Conservation (phyloP, 2,329 filamentous ascomycete species). For the Mycosphaerelloides madeirae region DNA sequence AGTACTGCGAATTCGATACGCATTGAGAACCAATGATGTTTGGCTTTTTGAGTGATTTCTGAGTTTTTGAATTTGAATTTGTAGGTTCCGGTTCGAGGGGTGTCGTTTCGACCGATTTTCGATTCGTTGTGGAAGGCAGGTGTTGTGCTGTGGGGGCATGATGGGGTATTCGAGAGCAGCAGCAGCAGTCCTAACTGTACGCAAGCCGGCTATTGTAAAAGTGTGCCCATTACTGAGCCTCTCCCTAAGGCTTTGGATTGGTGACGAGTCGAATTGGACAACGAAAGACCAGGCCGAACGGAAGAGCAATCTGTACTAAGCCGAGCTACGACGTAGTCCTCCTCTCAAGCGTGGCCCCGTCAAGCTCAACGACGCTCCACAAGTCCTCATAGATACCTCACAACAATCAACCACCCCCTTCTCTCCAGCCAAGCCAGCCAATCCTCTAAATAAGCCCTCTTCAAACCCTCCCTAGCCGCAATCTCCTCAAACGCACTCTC, state of each 20-base stretch:
- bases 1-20: background rate
- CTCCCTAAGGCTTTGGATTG: too few relatives aligned
- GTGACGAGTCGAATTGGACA: too few relatives aligned
- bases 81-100: background rate
- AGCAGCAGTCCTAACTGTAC: too few relatives aligned
- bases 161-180: too few relatives aligned
- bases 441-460: constrained; percentile 61
- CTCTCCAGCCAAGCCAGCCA: constrained; percentile 62
- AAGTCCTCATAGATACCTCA: constrained; percentile 24
- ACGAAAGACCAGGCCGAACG: too few relatives aligned
- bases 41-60: background rate
- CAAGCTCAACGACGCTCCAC: background rate
- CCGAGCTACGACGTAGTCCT: too few relatives aligned
- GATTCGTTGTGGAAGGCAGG: background rate
- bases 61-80: background rate
- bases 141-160: background rate
- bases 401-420: constrained; percentile 53
- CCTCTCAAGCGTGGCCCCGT: too few relatives aligned
- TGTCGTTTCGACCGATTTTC: background rate
- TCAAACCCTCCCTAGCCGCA: constrained; percentile 76
- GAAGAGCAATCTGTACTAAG: too few relatives aligned
- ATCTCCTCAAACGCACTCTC: constrained; percentile 80
- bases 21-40: background rate
- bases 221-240: too few relatives aligned
- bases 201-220: too few relatives aligned